Base-by-base conservation (phyloP, 2,329 filamentous ascomycete genomes). In the Pseudopyricularia javanii region DNA sequence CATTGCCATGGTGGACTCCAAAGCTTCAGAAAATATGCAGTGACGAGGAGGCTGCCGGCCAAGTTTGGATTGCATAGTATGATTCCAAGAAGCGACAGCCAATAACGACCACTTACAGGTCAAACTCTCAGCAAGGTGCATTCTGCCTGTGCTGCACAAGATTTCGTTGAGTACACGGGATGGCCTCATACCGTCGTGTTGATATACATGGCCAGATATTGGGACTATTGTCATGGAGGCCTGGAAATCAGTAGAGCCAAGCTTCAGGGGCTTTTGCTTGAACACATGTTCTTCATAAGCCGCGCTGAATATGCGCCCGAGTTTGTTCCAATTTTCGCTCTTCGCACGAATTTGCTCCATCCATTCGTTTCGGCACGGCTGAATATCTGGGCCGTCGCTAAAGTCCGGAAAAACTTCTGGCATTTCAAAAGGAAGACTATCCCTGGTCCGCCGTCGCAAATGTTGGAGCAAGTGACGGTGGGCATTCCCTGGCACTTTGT, bases 191-290 rank as follows among this genome's bases (percentile, higher is more conserved):
- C 8, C 33, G 17, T 50, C 33, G 49, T 50, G 49, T 20, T 26
- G 49, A 20, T 30, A 50, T 17, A 50, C 49, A 12, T 15, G 33
- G 20, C 20, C 49, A 15, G 34, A 26, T 32, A 32, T 50, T 8
- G 49, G 49, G 32, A 50, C 49, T 17, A 50, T 50, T 17, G 49
- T 50, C 49, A 50, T 37, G 22, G 49, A 22, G 20, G 40, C 17
- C 9, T 45, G 40, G 14, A 45, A 45, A 14, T 12, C 9, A 45
- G 22, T 20, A 17, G 40, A 15, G 14, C 24, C 40, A 5, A 45
- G 22, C 5, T 45, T 45, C 14, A 45, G 11, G 24, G 40, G 40
- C 20, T 45, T 45, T 12, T 24, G 17, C 24, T 45, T 45, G 40
- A 24, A 20, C 40, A 20, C 24, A 17, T 45, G 17, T 12, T 45